Percentiles rank a stretch among this genome's conserved stretches.
Conservation (phyloP, 2,329 filamentous ascomycete genomes). For the Ascochyta clinopodiicola region DNA sequence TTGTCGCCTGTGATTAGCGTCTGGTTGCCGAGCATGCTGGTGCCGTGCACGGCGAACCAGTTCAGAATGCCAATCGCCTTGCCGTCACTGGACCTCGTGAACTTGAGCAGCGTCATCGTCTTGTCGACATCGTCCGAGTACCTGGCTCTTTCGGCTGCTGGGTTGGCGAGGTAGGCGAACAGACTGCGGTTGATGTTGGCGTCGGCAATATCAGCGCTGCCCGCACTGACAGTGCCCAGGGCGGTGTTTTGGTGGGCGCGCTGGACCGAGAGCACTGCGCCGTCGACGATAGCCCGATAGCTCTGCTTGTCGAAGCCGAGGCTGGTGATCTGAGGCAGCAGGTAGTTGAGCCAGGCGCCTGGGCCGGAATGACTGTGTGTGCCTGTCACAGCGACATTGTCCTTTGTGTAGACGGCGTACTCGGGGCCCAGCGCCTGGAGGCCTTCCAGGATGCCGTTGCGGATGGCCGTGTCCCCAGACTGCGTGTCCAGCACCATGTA, state of each 20-base stretch:
- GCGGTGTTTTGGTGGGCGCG: slow-evolving; percentile 76
- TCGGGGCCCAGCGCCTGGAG: slow-evolving; percentile 72
- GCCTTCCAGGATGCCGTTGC: slow-evolving; percentile 83
- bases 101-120: slow-evolving; percentile 78
- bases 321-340: slow-evolving; percentile 88
- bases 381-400: slow-evolving; percentile 87
- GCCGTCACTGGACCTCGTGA: slow-evolving; percentile 74
- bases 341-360: slow-evolving; percentile 92
- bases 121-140: slow-evolving; percentile 77
- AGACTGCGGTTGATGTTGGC: slow-evolving; percentile 90
- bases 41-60: slow-evolving; percentile 93
- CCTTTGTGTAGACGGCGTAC: slow-evolving; percentile 76
- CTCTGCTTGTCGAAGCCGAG: slow-evolving; percentile 86
- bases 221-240: slow-evolving; percentile 74
- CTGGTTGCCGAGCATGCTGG: slow-evolving; percentile 89
- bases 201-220: slow-evolving; percentile 71
- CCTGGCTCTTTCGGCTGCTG: slow-evolving; percentile 71
- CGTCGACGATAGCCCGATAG: slow-evolving; percentile 87
- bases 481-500: slow-evolving; percentile 89
- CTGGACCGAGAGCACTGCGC: slow-evolving; percentile 80
- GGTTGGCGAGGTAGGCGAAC: slow-evolving; percentile 87
- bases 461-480: slow-evolving; percentile 86
- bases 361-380: slow-evolving; percentile 94
- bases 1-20: slow-evolving; percentile 93
- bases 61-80: slow-evolving; percentile 83